Evolutionary conservation across 2,329 filamentous ascomycete species (phyloP), one percentile per base, ranked within the genome.

Genomic region (Hypoxylon sp.): DNA sequence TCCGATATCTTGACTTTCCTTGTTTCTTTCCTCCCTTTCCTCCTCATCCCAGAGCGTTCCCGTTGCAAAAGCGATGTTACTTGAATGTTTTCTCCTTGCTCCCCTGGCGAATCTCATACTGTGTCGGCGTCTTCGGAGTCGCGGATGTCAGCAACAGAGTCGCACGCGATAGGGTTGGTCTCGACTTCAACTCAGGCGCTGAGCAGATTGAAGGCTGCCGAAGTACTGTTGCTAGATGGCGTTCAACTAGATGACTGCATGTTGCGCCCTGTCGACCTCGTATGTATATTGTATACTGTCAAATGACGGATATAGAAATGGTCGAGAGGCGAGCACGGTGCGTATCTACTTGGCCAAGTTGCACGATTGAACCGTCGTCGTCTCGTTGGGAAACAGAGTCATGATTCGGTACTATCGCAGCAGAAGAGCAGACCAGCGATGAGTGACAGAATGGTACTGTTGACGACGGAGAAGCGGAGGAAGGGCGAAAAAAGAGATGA

Each of bases 31-130:
- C 58, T 48, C 51, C 51, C 51, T 53, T 57, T 64, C 54, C 57
- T 61, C 48, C 52, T 62, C 58, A 62, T 59, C 23, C 56, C 58
- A 58, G 37, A 29, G 21, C 6, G 27, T 55, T 48, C 57, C 47
- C 38, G 50, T 63, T 54, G 59, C 55, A 52, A 55, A 57, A 51
- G 55, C 49, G 51, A 54, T 60, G 46, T 62, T 60, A 58, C 48
- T 60, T 61, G 41, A 53, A 60, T 55, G 58, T 31, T 33, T 41
- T 43, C 48, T 58, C 48, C 56, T 66, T 21, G 40, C 48, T 43
- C 55, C 61, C 48, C 50, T 58, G 33, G 51, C 59, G 58, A 58
- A 49, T 68, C 50, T 63, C 65, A 69, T 67, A 48, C 51, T 62
- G 59, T 60, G 46, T 54, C 55, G 61, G 47, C 55, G 58, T 55